Evolutionary conservation across 2,329 filamentous ascomycete species (phyloP).

Genomic region (Macrophomina tecta): DNA sequence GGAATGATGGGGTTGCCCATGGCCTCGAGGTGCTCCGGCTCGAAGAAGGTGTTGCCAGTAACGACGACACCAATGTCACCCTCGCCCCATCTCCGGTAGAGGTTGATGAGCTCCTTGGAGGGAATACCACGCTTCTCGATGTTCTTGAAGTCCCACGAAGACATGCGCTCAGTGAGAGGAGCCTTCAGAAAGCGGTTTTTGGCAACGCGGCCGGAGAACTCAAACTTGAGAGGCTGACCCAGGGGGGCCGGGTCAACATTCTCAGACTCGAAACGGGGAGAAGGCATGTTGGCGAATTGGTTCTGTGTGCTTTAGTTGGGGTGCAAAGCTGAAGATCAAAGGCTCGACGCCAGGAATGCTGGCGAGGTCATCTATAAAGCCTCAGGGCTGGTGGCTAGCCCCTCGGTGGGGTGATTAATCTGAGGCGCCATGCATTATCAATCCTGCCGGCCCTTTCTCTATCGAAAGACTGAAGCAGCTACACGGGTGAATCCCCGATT

Average conservation of each 20-base stretch:
- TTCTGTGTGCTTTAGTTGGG: not conserved
- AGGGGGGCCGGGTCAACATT: constrained; percentile 49
- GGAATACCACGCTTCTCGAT: constrained; percentile 61
- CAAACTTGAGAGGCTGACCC: constrained; percentile 52
- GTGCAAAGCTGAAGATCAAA: constrained; percentile 14
- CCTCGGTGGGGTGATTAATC: constrained; percentile 23
- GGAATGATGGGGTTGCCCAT: constrained; percentile 67
- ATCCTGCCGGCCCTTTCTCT: constrained; percentile 3
- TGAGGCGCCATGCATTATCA: constrained; percentile 10
- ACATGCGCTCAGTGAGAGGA: constrained; percentile 70
- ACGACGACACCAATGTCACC: constrained; percentile 57
- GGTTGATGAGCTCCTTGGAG: constrained; percentile 62
- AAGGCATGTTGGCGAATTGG: constrained; percentile 9
- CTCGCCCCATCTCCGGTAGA: constrained; percentile 61
- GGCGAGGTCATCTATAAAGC: constrained; percentile 9
- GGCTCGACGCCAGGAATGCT: not conserved
- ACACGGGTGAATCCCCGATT: constrained; percentile 4
- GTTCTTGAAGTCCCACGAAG: constrained; percentile 64
- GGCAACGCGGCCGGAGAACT: constrained; percentile 60
- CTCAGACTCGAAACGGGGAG: constrained; percentile 49
- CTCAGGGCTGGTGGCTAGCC: not conserved
- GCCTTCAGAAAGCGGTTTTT: constrained; percentile 71
- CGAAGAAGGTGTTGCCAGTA: constrained; percentile 63
- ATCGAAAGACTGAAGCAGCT: constrained; percentile 20
- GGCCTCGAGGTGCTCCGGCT: constrained; percentile 58